Evolutionary conservation across 768 basidiomycete genomes (phyloP).

Genomic region (Russula olivacea): DNA sequence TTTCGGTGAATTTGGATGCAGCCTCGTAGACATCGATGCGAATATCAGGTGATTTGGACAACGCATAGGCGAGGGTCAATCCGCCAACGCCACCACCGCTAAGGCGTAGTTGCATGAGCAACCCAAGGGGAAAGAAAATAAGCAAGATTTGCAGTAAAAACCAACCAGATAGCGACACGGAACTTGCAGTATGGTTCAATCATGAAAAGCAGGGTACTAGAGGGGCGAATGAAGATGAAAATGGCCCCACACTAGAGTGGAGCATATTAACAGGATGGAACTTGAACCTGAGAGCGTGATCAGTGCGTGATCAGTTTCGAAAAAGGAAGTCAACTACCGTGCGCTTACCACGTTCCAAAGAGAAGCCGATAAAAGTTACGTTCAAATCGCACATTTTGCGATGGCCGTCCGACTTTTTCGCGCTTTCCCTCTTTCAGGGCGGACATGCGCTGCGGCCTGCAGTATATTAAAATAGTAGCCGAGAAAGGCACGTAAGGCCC

Average conservation of each 20-base stretch:
- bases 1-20: constrained; percentile 28
- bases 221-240: background rate
- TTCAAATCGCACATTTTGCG: constrained; percentile 15
- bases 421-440: background rate
- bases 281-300: background rate
- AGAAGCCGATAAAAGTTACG: constrained; percentile 1
- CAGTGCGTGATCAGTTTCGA: background rate
- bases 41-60: constrained; percentile 29
- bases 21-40: constrained; percentile 34
- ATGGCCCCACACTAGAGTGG: background rate
- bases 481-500: background rate
- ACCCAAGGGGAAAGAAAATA: constrained; percentile 18
- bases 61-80: constrained; percentile 29
- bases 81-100: constrained; percentile 34
- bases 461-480: no score
- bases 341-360: background rate
- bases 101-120: background rate
- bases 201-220: background rate
- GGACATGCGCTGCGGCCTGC: background rate
- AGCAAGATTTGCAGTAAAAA: background rate
- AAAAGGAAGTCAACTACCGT: background rate
- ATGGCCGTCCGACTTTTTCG: constrained; percentile 8
- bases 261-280: background rate
- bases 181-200: constrained; percentile 1
- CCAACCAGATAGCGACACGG: constrained; percentile 42